Percentiles rank a stretch among this genome's conserved stretches.
Evolutionary conservation across 129 eudicot genomes (phyloP).

Genomic region (Chrysanthemum lavandulifolium): DNA sequence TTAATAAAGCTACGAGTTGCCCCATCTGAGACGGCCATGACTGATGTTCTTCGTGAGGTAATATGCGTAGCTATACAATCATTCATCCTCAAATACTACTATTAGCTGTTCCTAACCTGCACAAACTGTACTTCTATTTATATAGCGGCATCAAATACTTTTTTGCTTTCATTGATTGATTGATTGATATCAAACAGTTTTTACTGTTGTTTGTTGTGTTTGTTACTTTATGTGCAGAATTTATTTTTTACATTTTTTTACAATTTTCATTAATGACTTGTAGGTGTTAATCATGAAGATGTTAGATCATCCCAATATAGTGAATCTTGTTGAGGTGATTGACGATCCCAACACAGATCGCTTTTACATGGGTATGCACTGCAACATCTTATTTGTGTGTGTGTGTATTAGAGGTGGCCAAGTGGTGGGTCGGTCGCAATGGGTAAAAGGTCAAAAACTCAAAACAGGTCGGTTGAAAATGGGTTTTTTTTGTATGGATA

Average conservation of each 20-base stretch:
- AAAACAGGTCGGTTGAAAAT: no score
- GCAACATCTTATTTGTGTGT: background rate
- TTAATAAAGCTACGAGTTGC: constrained; percentile 76
- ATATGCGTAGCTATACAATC: background rate
- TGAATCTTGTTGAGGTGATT: constrained; percentile 92
- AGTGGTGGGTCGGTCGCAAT: no score
- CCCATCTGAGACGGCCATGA: constrained; percentile 96
- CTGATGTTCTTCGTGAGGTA: constrained; percentile 96
- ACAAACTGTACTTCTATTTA: no score
- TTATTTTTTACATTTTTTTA: constrained; percentile 14
- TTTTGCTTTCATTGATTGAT: constrained; percentile 6
- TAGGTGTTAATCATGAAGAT: constrained; percentile 95
- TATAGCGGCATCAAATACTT: background rate
- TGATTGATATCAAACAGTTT: background rate
- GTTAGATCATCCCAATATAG: constrained; percentile 88
- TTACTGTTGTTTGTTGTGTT: background rate
- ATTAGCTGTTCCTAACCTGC: no score
- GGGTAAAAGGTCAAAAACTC: no score
- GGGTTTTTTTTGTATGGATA: no score
- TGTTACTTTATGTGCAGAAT: background rate
- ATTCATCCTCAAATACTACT: no score
- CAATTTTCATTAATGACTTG: constrained; percentile 11
- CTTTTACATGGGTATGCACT: constrained; percentile 89
- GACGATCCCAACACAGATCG: constrained; percentile 85
- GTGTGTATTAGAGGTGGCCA: no score